Conservation (phyloP, 331 rosid genomes). For the Malus hybrid region DNA sequence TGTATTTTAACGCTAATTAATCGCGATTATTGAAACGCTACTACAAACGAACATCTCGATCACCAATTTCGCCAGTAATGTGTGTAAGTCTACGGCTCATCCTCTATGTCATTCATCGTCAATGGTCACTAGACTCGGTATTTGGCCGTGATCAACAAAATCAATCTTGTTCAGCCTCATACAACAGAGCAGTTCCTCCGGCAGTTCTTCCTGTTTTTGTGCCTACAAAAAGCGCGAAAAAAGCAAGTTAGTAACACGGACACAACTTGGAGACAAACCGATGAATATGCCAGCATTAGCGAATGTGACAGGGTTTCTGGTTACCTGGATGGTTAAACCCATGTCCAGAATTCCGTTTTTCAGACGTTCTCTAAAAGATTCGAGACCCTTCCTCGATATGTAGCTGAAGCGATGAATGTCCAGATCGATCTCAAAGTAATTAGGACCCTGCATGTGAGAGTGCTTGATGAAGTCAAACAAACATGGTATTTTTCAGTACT, state of each 20-base stretch:
- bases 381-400: slow-evolving; percentile 90
- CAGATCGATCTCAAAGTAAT: slow-evolving; percentile 90
- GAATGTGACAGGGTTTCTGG: background rate
- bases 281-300: background rate
- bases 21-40: background rate
- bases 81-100: background rate
- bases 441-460: slow-evolving; percentile 54
- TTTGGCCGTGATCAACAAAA: slow-evolving; percentile 57
- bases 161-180: slow-evolving; percentile 83
- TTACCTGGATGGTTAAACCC: slow-evolving; percentile 86
- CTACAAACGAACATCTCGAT: background rate
- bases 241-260: background rate
- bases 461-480: background rate
- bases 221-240: slow-evolving; percentile 35
- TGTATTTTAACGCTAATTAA: background rate
- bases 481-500: background rate
- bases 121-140: slow-evolving; percentile 52
- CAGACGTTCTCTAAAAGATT: slow-evolving; percentile 69
- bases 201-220: slow-evolving; percentile 87
- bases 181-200: slow-evolving; percentile 82
- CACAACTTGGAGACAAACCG: background rate
- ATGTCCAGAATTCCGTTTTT: slow-evolving; percentile 68
- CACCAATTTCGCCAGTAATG: background rate
- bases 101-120: slow-evolving; percentile 37
- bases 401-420: slow-evolving; percentile 96